These are phyloP conservation scores for Xylaria sp. DNA, from an alignment of 2,329 filamentous ascomycete genomes.

Conservation along the genomic window DNA sequence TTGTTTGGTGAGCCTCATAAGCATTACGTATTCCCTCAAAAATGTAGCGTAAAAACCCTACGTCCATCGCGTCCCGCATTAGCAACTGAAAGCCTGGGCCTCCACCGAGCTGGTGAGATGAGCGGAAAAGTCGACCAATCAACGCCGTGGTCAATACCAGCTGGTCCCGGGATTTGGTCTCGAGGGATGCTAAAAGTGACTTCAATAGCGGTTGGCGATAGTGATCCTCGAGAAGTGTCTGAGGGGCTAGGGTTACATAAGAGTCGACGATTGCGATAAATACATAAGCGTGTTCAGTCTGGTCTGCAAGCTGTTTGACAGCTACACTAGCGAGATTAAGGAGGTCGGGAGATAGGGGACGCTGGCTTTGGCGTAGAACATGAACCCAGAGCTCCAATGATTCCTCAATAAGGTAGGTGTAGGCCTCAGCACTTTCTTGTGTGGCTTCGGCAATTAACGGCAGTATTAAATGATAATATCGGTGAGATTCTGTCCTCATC, in stretches of 20 bases:
- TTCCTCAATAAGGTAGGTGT: slow-evolving; percentile 88
- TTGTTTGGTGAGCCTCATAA: slow-evolving; percentile 78
- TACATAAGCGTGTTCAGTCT: slow-evolving; percentile 65
- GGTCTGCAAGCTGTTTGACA: slow-evolving; percentile 70
- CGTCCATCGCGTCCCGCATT: slow-evolving; percentile 67
- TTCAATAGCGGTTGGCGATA: slow-evolving; percentile 56
- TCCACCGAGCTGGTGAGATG: slow-evolving; percentile 67
- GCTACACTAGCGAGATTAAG: slow-evolving; percentile 65
- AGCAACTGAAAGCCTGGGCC: slow-evolving; percentile 65
- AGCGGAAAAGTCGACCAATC: slow-evolving; percentile 68
- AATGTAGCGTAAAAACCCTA: slow-evolving; percentile 66
- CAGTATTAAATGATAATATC: slow-evolving; percentile 80
- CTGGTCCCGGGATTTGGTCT: slow-evolving; percentile 61
- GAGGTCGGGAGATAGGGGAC: slow-evolving; percentile 67
- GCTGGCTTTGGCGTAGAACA: slow-evolving; percentile 69
- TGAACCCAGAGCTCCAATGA: slow-evolving; percentile 87
- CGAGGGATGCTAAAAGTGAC: slow-evolving; percentile 57
- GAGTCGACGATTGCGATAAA: slow-evolving; percentile 70
- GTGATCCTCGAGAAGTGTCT: slow-evolving; percentile 65
- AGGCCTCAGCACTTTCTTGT: slow-evolving; percentile 73
- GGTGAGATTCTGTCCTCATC: slow-evolving; percentile 77
- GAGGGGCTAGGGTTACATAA: slow-evolving; percentile 73
- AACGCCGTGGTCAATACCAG: slow-evolving; percentile 63
- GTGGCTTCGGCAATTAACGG: slow-evolving; percentile 83
- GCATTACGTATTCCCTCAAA: slow-evolving; percentile 70